Base-by-base conservation (phyloP, 371 early-diverging fungal species). In the Haplosporangium sp. region DNA sequence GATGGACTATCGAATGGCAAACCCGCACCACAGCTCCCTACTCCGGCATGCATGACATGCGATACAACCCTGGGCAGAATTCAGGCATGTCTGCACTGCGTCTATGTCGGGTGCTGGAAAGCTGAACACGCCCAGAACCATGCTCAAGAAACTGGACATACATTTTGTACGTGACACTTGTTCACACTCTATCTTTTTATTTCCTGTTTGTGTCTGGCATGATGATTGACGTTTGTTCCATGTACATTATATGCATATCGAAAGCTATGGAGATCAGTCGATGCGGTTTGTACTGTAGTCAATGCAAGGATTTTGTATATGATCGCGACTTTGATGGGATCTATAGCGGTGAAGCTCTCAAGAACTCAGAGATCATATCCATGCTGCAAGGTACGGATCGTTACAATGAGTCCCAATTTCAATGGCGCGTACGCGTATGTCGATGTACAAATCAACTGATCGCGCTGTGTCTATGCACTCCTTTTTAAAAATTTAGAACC, bases 261-360 rank as follows among this genome's bases (percentile, higher is more conserved):
- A 29, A 72, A 87, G 91, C 94, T 1, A 83, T 93, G 72, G 94
- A 95, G 65, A 85, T 94, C 45, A 74, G 74, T 36, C 86, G 86
- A 10, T 85, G 86, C 57, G 85, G 81, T 12, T 66, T 95, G 14
- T 96, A 86, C 75, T 97, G 98, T 70, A 57, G 56, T n/a, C 81
- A 83, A 18, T 97, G 98, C 83, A 84, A 86, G 54, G 95, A 96
- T 69, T 96, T 95, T 77, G 86, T 96, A 0, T 95, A 95, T 76
- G 96, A 96, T 79, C 65, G 85, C 7, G 93, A 92, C 46, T 83
- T 95, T 14, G 88, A 89, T n/a, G 85, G 87, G 14, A 83, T 86
- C 58, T 83, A 82, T 74, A 85, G 82, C 60, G 68, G 80, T n/a
- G 93, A 95, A 75, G 67, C 84, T 16, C 70, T 89, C 13, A 81